A percentile compares a stretch with the other conserved stretches of the same genome.
These are phyloP conservation scores for Phytophthora macrochlamydospora DNA, from an alignment of 352 stramenopile species.

Conservation along the genomic window DNA sequence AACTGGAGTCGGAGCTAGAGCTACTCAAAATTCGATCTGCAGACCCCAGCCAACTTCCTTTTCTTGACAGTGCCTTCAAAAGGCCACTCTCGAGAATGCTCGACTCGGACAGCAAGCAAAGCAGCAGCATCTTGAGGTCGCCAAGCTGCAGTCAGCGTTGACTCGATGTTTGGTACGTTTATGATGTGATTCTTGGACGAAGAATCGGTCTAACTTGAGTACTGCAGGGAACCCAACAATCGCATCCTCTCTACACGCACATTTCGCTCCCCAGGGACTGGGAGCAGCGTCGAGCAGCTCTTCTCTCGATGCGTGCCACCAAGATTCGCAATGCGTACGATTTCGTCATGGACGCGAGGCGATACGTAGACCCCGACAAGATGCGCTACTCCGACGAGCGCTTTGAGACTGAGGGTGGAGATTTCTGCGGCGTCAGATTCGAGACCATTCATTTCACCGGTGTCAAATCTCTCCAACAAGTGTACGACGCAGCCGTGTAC, in stretches of 20 bases:
- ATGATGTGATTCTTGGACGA: too few relatives aligned
- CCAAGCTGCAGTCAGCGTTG: too few relatives aligned
- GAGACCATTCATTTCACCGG: constrained; percentile 41
- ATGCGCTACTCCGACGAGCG: constrained; percentile 33
- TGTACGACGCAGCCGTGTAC: constrained; percentile 47
- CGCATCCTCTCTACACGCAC: constrained; percentile 24
- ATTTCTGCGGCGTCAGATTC: constrained; percentile 36
- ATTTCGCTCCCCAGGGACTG: constrained; percentile 26
- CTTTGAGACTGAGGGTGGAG: constrained; percentile 21
- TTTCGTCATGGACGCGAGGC: constrained; percentile 33
- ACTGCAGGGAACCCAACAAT: constrained; percentile 21
- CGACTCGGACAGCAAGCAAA: too few relatives aligned
- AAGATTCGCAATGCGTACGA: constrained; percentile 33
- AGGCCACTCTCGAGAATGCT: too few relatives aligned
- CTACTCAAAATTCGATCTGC: too few relatives aligned
- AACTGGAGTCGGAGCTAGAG: too few relatives aligned
- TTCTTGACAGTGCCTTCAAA: too few relatives aligned
- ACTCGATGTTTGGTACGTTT: too few relatives aligned
- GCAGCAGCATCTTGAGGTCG: too few relatives aligned
- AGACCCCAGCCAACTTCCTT: too few relatives aligned
- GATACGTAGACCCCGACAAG: constrained; percentile 34
- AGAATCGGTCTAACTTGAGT: too few relatives aligned
- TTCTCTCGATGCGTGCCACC: constrained; percentile 27
- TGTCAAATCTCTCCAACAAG: constrained; percentile 34
- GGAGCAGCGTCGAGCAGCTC: constrained; percentile 16